Evolutionary conservation across 2,329 filamentous ascomycete genomes (phyloP), one percentile per base, ranked within the genome.

Genomic region (Lecanicillium sp.): DNA sequence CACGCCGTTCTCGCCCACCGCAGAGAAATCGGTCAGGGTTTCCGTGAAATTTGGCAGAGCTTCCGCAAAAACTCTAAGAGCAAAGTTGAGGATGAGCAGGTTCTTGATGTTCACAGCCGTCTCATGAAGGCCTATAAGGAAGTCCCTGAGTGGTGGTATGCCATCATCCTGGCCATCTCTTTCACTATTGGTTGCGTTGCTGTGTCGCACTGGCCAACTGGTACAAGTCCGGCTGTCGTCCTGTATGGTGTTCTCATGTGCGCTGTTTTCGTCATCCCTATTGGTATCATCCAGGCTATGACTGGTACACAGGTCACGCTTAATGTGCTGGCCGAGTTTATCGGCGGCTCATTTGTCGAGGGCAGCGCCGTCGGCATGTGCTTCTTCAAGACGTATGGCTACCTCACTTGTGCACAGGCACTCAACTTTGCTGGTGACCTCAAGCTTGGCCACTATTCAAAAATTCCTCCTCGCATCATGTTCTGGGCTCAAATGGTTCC

Each of bases 121-220:
- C 57, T 71, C 15, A 73, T 73, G 67, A 50, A 53, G 9, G 47
- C 47, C 1, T 73, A 73, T 44, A 57, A 55, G 4, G 67, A 71
- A 46, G 63, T 66, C 1, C 65, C 67, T 0, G 64, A 70, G 33
- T 69, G 64, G 65, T 70, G 65, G 64, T 71, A 69, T 43, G 36
- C 62, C 12, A 41, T 55, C 7, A 47, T 51, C 5, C 52, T 60
- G 13, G 39, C 53, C 18, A 35, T 54, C 6, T 53, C 61, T 4
- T 45, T 62, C 18, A 47, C 51, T 11, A 37, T 62, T n/a, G 62
- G 62, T 31, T 53, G 62, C 29, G 48, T 52, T 2, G 57, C 52
- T 8, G 51, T 66, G 17, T 53, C 54, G 3, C 45, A 49, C n/a
- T 68, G 58, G 53, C 59, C 64, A 2, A 70, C 65, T 0, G 53